Evolutionary conservation across 2,329 filamentous ascomycete species (phyloP).

Genomic region (Apiospora aurea): DNA sequence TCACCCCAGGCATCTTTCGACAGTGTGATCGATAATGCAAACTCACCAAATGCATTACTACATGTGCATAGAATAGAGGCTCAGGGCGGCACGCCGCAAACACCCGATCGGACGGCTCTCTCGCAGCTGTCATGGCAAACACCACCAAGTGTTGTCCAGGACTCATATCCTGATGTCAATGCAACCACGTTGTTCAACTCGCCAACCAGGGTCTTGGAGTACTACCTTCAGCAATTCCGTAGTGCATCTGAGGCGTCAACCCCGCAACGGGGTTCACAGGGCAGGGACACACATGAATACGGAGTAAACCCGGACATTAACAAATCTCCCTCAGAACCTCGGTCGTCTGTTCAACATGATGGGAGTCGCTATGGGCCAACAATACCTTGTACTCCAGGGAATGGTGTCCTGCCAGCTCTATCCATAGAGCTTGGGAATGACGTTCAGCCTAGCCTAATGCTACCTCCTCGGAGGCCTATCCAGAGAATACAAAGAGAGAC

Average conservation of each 20-base stretch:
- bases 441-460: neutral
- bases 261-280: neutral
- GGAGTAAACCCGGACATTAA: neutral
- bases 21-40: slow-evolving; percentile 52
- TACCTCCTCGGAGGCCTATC: neutral
- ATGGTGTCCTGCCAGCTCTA: neutral
- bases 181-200: slow-evolving; percentile 48
- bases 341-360: slow-evolving; percentile 5
- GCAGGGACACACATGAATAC: neutral
- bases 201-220: slow-evolving; percentile 58
- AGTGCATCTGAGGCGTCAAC: slow-evolving; percentile 33
- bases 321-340: neutral
- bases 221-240: slow-evolving; percentile 51
- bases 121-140: slow-evolving; percentile 49
- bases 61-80: neutral
- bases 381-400: slow-evolving; percentile 28
- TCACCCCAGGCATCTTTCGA: slow-evolving; percentile 51
- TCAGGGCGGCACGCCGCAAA: slow-evolving; percentile 21
- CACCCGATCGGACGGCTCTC: slow-evolving; percentile 17
- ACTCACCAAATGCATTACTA: slow-evolving; percentile 41
- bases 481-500: neutral
- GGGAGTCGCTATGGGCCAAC: neutral
- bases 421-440: slow-evolving; percentile 12
- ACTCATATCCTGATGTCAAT: slow-evolving; percentile 58
- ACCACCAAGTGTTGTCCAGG: slow-evolving; percentile 59